Evolutionary conservation across 2,329 filamentous ascomycete species (phyloP), one percentile per base, ranked within the genome.

Genomic region (Trichoderma brevicompactum): DNA sequence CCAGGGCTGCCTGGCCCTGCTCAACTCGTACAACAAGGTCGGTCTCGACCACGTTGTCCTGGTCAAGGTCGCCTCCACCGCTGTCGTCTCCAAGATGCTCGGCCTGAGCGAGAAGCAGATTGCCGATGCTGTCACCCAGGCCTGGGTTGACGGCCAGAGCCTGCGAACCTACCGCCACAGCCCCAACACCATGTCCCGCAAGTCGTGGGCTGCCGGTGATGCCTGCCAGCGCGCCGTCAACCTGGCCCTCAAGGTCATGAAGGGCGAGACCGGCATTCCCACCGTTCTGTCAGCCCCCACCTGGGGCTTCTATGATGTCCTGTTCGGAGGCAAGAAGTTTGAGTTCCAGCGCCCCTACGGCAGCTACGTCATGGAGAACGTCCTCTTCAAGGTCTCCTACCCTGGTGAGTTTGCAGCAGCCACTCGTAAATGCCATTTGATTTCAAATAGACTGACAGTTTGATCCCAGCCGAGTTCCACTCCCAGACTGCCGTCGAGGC

Each of bases 331-430:
- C 81, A 92, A 96, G 74, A 92, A 92, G 80, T 99, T 99, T 78
- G 84, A 93, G 79, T 99, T 97, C 86, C 94, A 98, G 85, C 89
- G 95, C 69, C 88, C 90, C 66, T 99, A 99, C 76, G 94, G 94
- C 76, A 96, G 91, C 84, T 99, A 99, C 79, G 95, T 99, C 71
- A 99, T 99, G 95, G 95, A 99, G 88, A 99, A 98, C 76, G 93
- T 99, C 67, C 89, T 99, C 69, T 99, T 99, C 90, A 99, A 99
- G 87, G 95, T 99, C 67, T 99, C 95, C 52, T 98, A 97, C 79
- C 94, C 94, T 75, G 91, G 91, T 92, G 83, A 77, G 85, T 77
- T 77, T 17, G 13, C 23, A 6, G 5, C 12, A 10, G 6, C 3
- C 17, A n/a, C 3, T n/a, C 48, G 2, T 7, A 5, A 54, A 61